These are phyloP conservation scores for Citrus medica DNA, from an alignment of 345 rosid genomes.

Conservation along the genomic window DNA sequence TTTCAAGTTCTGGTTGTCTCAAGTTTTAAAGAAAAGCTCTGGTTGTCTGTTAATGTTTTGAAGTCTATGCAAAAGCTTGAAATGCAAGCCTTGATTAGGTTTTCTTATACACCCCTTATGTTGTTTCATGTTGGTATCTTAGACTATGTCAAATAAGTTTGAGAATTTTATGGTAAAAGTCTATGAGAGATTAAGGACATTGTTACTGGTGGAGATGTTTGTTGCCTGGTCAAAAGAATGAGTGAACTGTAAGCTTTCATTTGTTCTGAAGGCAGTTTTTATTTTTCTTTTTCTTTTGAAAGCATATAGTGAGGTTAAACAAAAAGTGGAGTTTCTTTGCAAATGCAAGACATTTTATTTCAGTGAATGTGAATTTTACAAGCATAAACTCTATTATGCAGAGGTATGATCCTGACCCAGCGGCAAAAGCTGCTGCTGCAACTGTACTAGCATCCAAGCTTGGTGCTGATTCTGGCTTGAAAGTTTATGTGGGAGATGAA, in stretches of 20 bases:
- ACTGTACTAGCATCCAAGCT: slow-evolving; percentile 90
- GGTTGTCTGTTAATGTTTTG: background rate
- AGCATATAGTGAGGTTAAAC: background rate
- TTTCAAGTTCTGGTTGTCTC: background rate
- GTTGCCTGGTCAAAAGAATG: background rate
- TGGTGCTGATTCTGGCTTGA: slow-evolving; percentile 93
- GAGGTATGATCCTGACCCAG: slow-evolving; percentile 97
- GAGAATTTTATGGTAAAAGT: background rate
- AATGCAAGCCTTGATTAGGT: background rate
- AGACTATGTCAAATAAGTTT: too few species aligned
- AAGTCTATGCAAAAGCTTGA: background rate
- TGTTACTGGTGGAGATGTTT: background rate
- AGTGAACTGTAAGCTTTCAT: background rate
- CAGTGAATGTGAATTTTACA: background rate
- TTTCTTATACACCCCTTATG: background rate
- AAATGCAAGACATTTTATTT: background rate
- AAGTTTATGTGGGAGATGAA: slow-evolving; percentile 68
- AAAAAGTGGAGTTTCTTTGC: background rate
- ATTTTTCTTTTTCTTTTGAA: background rate
- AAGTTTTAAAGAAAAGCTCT: too few species aligned
- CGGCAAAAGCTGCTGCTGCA: slow-evolving; percentile 98
- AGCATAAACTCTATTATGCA: slow-evolving; percentile 30
- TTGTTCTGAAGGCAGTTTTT: background rate
- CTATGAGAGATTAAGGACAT: background rate
- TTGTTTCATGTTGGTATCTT: background rate